Evolutionary conservation across 2,329 filamentous ascomycete species (phyloP).

Genomic region (Colletotrichum chrysophilum): DNA sequence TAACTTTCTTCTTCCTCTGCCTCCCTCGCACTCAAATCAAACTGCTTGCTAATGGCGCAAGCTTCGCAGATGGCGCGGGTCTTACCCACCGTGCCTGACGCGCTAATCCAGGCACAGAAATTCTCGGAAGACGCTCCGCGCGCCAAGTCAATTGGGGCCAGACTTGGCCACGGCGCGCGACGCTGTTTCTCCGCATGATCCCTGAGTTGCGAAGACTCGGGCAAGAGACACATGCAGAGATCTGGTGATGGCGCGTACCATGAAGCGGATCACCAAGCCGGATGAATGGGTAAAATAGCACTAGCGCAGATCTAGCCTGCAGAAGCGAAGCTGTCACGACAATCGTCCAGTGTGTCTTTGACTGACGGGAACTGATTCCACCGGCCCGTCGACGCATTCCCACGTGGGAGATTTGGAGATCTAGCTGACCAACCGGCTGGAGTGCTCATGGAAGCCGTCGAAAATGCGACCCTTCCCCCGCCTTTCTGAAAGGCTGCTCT

Average conservation of each 20-base stretch:
- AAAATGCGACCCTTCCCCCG: not conserved
- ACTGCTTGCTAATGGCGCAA: not conserved
- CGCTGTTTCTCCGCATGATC: not conserved
- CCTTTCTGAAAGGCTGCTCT: not conserved
- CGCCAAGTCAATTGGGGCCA: not conserved
- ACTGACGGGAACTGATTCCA: not conserved
- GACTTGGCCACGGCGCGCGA: not conserved
- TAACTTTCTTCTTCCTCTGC: not conserved
- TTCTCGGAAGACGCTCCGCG: conserved; percentile 11
- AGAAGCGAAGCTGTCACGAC: not conserved
- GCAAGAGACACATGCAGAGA: not conserved
- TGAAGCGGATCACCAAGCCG: not conserved
- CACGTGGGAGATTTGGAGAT: not conserved
- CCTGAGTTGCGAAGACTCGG: not conserved
- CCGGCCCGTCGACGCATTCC: not conserved
- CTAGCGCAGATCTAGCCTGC: not conserved
- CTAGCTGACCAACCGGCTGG: not conserved
- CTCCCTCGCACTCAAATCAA: not conserved
- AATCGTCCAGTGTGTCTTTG: not conserved
- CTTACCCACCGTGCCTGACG: not conserved
- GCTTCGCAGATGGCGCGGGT: not conserved
- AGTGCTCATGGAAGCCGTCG: not conserved
- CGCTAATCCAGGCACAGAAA: conserved; percentile 17
- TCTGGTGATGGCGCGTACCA: not conserved
- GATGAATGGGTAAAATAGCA: not conserved